These are phyloP conservation scores for Scheffersomyces stambukii DNA, from an alignment of 1,139 yeast genomes.

Conservation along the genomic window DNA sequence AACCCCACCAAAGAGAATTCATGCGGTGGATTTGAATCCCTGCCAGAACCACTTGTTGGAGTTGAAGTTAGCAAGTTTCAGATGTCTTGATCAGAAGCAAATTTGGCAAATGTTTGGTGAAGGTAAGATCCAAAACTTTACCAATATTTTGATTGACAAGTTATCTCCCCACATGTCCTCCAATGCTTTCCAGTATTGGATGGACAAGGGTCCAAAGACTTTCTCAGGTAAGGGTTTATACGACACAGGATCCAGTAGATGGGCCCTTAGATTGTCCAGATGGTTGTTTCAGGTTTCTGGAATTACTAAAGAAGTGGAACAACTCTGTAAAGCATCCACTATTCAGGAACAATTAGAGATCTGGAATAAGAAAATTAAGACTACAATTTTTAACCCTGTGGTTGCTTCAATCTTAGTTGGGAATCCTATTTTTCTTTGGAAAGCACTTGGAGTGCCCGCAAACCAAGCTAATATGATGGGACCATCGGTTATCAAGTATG, in stretches of 20 bases:
- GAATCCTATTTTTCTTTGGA: constrained; percentile 82
- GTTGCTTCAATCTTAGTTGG: constrained; percentile 67
- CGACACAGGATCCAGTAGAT: constrained; percentile 80
- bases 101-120: constrained; percentile 75
- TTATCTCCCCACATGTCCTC: constrained; percentile 72
- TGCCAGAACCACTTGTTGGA: constrained; percentile 78
- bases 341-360: constrained; percentile 58
- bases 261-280: constrained; percentile 73
- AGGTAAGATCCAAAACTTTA: constrained; percentile 57
- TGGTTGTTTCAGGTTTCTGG: constrained; percentile 58
- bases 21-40: constrained; percentile 83
- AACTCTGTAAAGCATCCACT: constrained; percentile 55
- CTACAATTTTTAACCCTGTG: constrained; percentile 65
- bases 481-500: constrained; percentile 63
- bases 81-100: constrained; percentile 53
- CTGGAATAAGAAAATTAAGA: constrained; percentile 62
- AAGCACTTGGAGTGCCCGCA: constrained; percentile 81
- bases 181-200: constrained; percentile 80
- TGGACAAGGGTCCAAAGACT: constrained; percentile 54
- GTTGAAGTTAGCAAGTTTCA: constrained; percentile 68
- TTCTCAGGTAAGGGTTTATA: constrained; percentile 60
- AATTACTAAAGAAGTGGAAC: constrained; percentile 45
- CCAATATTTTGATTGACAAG: constrained; percentile 42
- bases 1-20: constrained; percentile 69
- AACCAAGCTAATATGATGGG: constrained; percentile 83